Evolutionary conservation across 345 rosid genomes (phyloP).

Genomic region (Geranium brycei): DNA sequence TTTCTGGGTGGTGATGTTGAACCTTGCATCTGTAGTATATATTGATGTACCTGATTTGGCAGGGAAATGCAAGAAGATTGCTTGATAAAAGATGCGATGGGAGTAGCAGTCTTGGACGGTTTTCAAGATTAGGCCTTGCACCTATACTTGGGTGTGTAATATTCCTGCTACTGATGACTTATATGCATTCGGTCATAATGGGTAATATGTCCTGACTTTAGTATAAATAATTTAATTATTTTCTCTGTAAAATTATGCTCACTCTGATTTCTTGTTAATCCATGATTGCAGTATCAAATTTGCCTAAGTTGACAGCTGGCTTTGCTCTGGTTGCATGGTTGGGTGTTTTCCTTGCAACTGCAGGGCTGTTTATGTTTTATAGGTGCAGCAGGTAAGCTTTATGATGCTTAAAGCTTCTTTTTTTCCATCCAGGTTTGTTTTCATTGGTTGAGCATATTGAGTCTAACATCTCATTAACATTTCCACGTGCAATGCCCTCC

Average conservation of each 20-base stretch:
- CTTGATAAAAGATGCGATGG: slow-evolving; percentile 76
- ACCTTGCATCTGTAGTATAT: not conserved
- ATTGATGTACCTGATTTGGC: slow-evolving; percentile 15
- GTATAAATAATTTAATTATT: slow-evolving; percentile 2
- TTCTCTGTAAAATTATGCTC: slow-evolving; percentile 12
- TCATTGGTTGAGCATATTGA: not conserved
- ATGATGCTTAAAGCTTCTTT: not conserved
- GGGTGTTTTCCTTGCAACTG: slow-evolving; percentile 61
- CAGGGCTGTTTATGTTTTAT: slow-evolving; percentile 63
- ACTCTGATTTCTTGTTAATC: slow-evolving; percentile 2
- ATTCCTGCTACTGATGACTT: slow-evolving; percentile 46
- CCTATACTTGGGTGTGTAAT: slow-evolving; percentile 66
- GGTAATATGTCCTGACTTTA: slow-evolving; percentile 35
- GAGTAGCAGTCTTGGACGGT: slow-evolving; percentile 49
- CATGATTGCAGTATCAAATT: slow-evolving; percentile 51
- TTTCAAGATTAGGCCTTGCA: slow-evolving; percentile 85
- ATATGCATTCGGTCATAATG: slow-evolving; percentile 57
- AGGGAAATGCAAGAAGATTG: slow-evolving; percentile 92
- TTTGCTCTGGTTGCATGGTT: slow-evolving; percentile 76
- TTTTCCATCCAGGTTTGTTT: not conserved
- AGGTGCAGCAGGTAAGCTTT: slow-evolving; percentile 71
- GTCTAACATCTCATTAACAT: not conserved
- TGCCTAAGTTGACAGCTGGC: slow-evolving; percentile 63
- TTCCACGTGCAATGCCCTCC: not conserved
- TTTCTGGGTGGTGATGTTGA: not conserved